Conservation (phyloP, 73 alveolate genomes). For the Paramecium sexaurelia region DNA sequence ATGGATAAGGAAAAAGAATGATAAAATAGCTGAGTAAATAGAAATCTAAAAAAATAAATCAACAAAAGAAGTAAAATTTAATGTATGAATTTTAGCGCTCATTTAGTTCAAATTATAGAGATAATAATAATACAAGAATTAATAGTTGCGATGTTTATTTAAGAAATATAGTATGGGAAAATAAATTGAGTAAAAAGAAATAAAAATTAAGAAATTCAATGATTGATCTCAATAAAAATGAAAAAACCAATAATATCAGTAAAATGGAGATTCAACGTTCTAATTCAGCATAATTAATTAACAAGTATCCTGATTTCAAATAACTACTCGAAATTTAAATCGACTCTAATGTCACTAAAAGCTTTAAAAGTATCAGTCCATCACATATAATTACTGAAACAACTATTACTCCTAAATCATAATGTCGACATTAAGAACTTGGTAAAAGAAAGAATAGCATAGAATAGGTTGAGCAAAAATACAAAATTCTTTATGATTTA, state of each 20-base stretch:
- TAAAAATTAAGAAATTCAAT: not conserved
- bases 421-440: not conserved
- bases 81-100: not conserved
- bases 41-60: not conserved
- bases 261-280: not conserved
- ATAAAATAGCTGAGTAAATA: not conserved
- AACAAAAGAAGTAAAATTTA: not conserved
- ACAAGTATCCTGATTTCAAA: not conserved
- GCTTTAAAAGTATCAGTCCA: not conserved
- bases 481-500: not conserved
- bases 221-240: not conserved
- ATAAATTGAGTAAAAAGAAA: not conserved
- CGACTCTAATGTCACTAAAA: not conserved
- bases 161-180: not conserved
- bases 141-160: not conserved
- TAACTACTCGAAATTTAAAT: not conserved
- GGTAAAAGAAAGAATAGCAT: not conserved
- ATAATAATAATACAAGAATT: not conserved
- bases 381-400: not conserved
- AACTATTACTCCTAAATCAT: not conserved
- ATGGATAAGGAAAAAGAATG: slow-evolving; percentile 7
- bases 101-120: not conserved
- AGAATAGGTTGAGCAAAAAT: not conserved
- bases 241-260: not conserved
- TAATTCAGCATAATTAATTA: not conserved